Conservation (phyloP, 2,329 filamentous ascomycete species). For the Lecanicillium sp. region DNA sequence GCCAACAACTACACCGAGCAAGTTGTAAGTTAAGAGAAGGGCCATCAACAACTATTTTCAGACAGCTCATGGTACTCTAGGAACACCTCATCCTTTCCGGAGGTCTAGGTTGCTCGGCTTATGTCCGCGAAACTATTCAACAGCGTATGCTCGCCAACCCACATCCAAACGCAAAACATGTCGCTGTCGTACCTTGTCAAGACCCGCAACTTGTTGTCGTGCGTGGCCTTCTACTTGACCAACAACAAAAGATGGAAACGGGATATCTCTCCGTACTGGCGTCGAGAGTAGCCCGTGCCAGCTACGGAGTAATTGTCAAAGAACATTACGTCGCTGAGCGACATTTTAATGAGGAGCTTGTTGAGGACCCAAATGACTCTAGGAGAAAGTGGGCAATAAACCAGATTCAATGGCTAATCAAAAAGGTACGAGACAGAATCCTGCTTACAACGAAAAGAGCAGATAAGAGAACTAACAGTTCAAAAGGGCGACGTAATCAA, state of each 20-base stretch:
- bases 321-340: slow-evolving; percentile 25
- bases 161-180: slow-evolving; percentile 26
- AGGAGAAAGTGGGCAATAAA: slow-evolving; percentile 29
- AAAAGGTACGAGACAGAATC: slow-evolving; percentile 19
- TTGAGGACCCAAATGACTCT: slow-evolving; percentile 22
- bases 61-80: slow-evolving; percentile 14
- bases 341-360: slow-evolving; percentile 27
- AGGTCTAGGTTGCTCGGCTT: slow-evolving; percentile 36
- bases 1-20: slow-evolving; percentile 21
- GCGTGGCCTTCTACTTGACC: slow-evolving; percentile 42
- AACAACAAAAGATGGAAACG: slow-evolving; percentile 37
- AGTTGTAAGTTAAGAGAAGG: slow-evolving; percentile 20
- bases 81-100: slow-evolving; percentile 35
- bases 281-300: slow-evolving; percentile 30
- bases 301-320: slow-evolving; percentile 32
- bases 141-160: slow-evolving; percentile 22
- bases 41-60: neutral
- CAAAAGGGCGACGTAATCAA: slow-evolving; percentile 29
- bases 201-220: slow-evolving; percentile 48
- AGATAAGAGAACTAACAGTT: no score
- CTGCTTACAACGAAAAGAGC: no score
- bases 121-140: slow-evolving; percentile 34
- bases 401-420: slow-evolving; percentile 34
- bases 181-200: slow-evolving; percentile 33
- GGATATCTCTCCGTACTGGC: slow-evolving; percentile 32